These are phyloP conservation scores for Trichoderma arundinaceum DNA, from an alignment of 2,329 filamentous ascomycete species.

Conservation along the genomic window DNA sequence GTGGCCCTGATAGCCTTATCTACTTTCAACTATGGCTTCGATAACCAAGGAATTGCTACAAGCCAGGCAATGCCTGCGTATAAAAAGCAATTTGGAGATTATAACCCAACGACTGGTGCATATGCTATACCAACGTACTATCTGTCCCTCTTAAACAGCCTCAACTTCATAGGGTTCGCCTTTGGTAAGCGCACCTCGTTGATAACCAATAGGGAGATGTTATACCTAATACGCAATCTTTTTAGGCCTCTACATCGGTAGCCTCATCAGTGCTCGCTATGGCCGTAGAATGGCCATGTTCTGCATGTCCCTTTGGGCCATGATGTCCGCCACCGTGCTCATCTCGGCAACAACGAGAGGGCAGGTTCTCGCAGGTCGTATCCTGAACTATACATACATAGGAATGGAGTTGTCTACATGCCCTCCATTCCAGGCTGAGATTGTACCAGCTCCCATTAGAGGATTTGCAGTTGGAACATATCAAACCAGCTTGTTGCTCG, in stretches of 20 bases:
- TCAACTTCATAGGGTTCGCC: slow-evolving; percentile 22
- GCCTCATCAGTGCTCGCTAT: slow-evolving; percentile 18
- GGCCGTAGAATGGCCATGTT: slow-evolving; percentile 25
- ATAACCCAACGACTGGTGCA: slow-evolving; percentile 8
- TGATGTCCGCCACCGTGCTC: slow-evolving; percentile 25
- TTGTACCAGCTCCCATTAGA: slow-evolving; percentile 18
- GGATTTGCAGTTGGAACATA: slow-evolving; percentile 22
- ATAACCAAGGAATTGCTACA: slow-evolving; percentile 23
- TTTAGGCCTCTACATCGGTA: slow-evolving; percentile 17
- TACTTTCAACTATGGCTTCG: slow-evolving; percentile 27
- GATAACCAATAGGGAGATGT: not conserved
- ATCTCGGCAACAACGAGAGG: slow-evolving; percentile 20
- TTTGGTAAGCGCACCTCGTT: not conserved
- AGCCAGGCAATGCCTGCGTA: slow-evolving; percentile 23
- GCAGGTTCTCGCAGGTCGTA: slow-evolving; percentile 23
- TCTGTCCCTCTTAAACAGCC: slow-evolving; percentile 19
- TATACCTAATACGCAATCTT: not conserved
- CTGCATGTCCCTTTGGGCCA: slow-evolving; percentile 26
- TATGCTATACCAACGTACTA: slow-evolving; percentile 26
- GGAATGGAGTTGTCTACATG: slow-evolving; percentile 22
- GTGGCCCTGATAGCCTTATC: slow-evolving; percentile 18
- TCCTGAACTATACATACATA: slow-evolving; percentile 25
- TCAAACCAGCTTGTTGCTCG: slow-evolving; percentile 19
- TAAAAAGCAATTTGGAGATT: slow-evolving; percentile 25
- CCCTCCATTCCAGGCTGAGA: slow-evolving; percentile 23